Evolutionary conservation across 306 rosid genomes (phyloP), one percentile per base, ranked within the genome.

Genomic region (Cercis canadensis): DNA sequence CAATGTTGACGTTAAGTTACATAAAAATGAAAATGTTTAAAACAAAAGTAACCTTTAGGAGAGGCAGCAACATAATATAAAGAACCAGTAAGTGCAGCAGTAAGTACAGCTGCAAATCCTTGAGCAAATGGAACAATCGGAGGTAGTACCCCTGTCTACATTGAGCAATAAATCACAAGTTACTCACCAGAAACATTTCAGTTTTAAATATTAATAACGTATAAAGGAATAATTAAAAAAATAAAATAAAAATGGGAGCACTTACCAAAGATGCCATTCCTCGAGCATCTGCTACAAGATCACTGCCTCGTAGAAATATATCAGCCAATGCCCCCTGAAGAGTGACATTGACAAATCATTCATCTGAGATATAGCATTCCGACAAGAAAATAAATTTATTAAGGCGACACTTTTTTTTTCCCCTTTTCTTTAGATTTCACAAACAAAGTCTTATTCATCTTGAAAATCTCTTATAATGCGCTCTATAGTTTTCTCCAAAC

Each of bases 41-140:
- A 49, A 17, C 39, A 13, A 73, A 52, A 55, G 69, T 34, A 62
- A 94, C 97, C 98, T 94, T 90, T 90, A 0, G 97, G 97, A 65
- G 98, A 89, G 29, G 98, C 96, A 40, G 97, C 98, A 53, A 90
- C 85, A 63, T 90, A 94, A 69, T 94, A 94, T 51, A 94, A 82
- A 73, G 97, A 94, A 72, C 97, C 96, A 5, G 97, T 93, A 14
- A 93, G 90, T 45, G 85, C 82, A 61, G 98, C 98, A 4, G 96
- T 90, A 51, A 94, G 86, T 8, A 94, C 96, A 44, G 97, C 97
- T 36, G 98, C 97, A 84, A 90, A 91, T 49, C 96, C 96, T 72
- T 94, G 98, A 74, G 98, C 98, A 90, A 94, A 94, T 47, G 98
- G 98, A 41, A 89, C 97, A 84, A 87, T 84, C 24, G 97, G 89